Conservation (phyloP, 345 rosid species). For the Citropsis articulata region DNA sequence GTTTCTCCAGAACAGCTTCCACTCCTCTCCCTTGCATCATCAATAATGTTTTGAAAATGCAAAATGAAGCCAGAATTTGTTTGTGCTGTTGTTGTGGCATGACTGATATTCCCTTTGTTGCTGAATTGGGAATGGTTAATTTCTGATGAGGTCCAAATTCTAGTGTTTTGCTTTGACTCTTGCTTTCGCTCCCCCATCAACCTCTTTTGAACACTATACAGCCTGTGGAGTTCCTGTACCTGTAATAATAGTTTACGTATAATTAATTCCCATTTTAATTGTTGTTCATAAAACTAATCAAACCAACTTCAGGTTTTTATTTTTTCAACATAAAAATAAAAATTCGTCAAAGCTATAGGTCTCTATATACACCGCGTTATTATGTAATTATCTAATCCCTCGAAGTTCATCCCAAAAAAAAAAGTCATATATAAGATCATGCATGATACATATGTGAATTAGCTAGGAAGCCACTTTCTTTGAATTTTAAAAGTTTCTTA, state of each 20-base stretch:
- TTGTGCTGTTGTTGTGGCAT: slow-evolving; percentile 19
- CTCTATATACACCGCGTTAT: no score
- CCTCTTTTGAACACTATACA: slow-evolving; percentile 63
- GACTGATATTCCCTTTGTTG: slow-evolving; percentile 15
- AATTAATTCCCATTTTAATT: no score
- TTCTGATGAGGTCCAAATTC: slow-evolving; percentile 21
- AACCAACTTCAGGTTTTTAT: no score
- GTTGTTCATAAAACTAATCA: no score
- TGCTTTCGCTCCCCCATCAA: slow-evolving; percentile 60
- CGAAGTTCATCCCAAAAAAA: not conserved
- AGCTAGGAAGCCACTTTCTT: not conserved
- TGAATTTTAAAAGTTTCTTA: not conserved
- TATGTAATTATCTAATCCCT: not conserved
- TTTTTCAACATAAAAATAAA: no score
- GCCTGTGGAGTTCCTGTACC: slow-evolving; percentile 82
- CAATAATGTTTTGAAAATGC: slow-evolving; percentile 17
- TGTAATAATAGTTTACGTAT: slow-evolving; percentile 27
- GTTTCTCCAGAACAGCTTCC: slow-evolving; percentile 47
- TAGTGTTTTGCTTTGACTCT: slow-evolving; percentile 33
- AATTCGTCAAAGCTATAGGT: no score
- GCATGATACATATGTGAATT: not conserved
- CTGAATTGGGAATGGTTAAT: slow-evolving; percentile 19
- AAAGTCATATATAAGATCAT: no score
- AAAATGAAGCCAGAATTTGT: slow-evolving; percentile 14
- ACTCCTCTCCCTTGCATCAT: slow-evolving; percentile 43